Evolutionary conservation across 2,329 filamentous ascomycete genomes (phyloP), one percentile per base, ranked within the genome.

Genomic region (Stachybotrys chlorohalonatus): DNA sequence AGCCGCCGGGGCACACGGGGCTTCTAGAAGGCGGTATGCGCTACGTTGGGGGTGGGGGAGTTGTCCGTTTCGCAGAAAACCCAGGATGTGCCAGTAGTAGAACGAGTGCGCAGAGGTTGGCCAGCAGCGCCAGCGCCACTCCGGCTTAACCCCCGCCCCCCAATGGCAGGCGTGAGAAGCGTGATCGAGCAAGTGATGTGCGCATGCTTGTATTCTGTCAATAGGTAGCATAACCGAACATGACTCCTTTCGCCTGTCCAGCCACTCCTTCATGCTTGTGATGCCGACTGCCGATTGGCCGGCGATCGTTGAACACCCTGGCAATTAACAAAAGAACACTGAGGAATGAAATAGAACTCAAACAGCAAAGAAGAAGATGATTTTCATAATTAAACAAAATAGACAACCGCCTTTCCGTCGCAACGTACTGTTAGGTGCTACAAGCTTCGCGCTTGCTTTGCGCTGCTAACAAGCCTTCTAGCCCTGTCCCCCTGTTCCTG

Each of bases 321-420:
- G 13, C 36, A 42, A 9, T 42, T 5, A 13, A 13, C 36, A 42
- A 24, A 3, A 42, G 36, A 42, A 42, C 36, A 9, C 13, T 13
- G 36, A 49, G 49, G 32, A 53, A 49, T 53, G 53, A 53, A 42
- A 17, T 45, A 55, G 47, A 54, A 51, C 39, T 39, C 53, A 54
- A 39, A 54, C 42, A 51, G 47, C 15, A 52, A 49, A 51, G 47
- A 47, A 52, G 32, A 45, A 47, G 66, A 68, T 66, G 63, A 58
- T 58, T 66, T 71, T 74, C 71, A 64, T 75, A 71, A 77, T 78
- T 77, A 77, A 76, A 78, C 74, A 78, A 75, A 42, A 72, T 77
- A 76, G 72, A 72, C 73, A 70, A 69, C 69, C 70, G 68, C 71
- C 72, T 64, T 24, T 69, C 69, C 65, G 58, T 61, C 63, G 63